A percentile compares a stretch with the other conserved stretches of the same genome.
Conservation (phyloP, 2,329 filamentous ascomycete genomes). For the Beauveria varroae region DNA sequence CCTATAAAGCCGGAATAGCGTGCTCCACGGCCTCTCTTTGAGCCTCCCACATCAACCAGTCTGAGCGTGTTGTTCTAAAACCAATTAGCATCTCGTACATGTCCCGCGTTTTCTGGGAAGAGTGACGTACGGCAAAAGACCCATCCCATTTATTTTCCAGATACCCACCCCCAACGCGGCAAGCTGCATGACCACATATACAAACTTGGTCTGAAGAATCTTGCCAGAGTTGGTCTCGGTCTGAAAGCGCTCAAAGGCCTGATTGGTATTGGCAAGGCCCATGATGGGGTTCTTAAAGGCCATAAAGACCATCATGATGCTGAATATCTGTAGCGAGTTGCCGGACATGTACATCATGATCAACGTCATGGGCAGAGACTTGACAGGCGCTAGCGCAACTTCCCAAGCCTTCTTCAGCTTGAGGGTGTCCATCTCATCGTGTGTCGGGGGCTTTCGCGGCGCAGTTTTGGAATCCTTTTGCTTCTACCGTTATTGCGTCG, state of each 20-base stretch:
- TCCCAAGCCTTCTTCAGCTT: constrained; percentile 99
- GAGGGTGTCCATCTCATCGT: constrained; percentile 85
- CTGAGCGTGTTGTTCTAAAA: constrained; percentile 78
- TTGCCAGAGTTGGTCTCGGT: constrained; percentile 67
- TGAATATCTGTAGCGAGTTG: constrained; percentile 96
- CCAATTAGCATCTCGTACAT: not conserved
- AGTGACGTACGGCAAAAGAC: constrained; percentile 70
- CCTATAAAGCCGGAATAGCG: constrained; percentile 54
- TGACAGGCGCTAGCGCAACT: constrained; percentile 84
- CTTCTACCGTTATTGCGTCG: constrained; percentile 29
- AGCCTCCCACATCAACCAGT: constrained; percentile 95
- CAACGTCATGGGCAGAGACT: constrained; percentile 93
- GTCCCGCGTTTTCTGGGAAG: constrained; percentile 12
- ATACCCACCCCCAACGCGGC: constrained; percentile 76
- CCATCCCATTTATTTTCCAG: constrained; percentile 97
- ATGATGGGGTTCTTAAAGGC: constrained; percentile 94
- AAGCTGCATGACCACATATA: constrained; percentile 83
- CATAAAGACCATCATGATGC: constrained; percentile 99
- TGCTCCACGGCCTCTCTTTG: constrained; percentile 62
- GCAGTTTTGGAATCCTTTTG: constrained; percentile 42
- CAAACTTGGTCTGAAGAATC: constrained; percentile 75
- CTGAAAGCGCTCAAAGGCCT: constrained; percentile 87
- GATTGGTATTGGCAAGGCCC: constrained; percentile 73
- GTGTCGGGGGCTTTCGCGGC: constrained; percentile 59
- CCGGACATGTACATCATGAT: constrained; percentile 99